These are phyloP conservation scores for Boletellus sp. DNA, from an alignment of 1,284 basidiomycete species.

Conservation along the genomic window DNA sequence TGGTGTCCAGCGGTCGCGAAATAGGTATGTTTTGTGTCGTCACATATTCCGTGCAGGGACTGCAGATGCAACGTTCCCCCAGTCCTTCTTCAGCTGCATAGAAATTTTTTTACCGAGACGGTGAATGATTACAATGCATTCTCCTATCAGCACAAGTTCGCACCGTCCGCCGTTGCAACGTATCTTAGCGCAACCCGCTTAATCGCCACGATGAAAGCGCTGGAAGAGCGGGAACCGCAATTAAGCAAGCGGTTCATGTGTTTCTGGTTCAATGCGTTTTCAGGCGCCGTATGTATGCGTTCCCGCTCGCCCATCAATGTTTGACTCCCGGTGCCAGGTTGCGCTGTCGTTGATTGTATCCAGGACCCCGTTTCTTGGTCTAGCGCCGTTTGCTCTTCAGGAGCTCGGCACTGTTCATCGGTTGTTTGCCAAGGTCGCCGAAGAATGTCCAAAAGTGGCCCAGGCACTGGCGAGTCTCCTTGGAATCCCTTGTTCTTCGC, in stretches of 20 bases:
- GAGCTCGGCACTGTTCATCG: slow-evolving; percentile 47
- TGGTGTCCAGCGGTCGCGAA: slow-evolving; percentile 62
- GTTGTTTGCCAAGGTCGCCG: slow-evolving; percentile 45
- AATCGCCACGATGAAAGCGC: slow-evolving; percentile 55
- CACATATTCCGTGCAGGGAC: slow-evolving; percentile 3
- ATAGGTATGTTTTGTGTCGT: slow-evolving; percentile 47
- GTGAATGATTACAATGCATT: slow-evolving; percentile 59
- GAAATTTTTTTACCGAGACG: slow-evolving; percentile 70
- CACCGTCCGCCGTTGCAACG: slow-evolving; percentile 70
- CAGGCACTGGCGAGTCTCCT: slow-evolving; percentile 44
- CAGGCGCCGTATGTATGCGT: slow-evolving; percentile 59
- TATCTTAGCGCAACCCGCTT: slow-evolving; percentile 63
- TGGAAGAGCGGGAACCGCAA: slow-evolving; percentile 59
- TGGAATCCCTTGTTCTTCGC: background rate
- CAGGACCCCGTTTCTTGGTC: slow-evolving; percentile 48
- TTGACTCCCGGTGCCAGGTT: slow-evolving; percentile 42
- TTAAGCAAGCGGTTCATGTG: slow-evolving; percentile 70
- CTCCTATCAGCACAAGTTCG: slow-evolving; percentile 60
- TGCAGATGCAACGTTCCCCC: slow-evolving; percentile 9
- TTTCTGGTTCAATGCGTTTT: slow-evolving; percentile 77
- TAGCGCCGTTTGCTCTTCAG: slow-evolving; percentile 50
- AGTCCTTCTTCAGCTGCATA: slow-evolving; percentile 72
- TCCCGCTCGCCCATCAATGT: background rate
- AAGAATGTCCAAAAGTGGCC: slow-evolving; percentile 44
- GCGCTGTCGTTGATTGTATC: slow-evolving; percentile 59